Conservation (phyloP, 305 asterid genomes). For the Striga hermonthica region DNA sequence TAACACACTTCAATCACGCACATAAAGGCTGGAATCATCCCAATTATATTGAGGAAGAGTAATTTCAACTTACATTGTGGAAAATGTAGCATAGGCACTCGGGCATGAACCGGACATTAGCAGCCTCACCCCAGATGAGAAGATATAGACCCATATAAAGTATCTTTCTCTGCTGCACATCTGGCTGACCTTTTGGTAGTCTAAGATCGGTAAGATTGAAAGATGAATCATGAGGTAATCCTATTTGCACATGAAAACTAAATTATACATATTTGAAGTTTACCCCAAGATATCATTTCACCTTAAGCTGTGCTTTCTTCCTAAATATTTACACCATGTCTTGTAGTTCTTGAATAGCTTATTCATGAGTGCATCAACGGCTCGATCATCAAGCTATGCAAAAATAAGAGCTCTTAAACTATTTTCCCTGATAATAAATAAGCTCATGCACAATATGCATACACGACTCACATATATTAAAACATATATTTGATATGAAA, state of each 20-base stretch:
- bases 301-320: constrained; percentile 93
- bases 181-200: constrained; percentile 85
- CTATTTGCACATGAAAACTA: constrained; percentile 19
- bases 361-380: constrained; percentile 86
- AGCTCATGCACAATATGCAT: neutral
- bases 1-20: too few species aligned
- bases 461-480: too few species aligned
- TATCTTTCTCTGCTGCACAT: constrained; percentile 89
- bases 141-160: constrained; percentile 98
- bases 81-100: constrained; percentile 99
- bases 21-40: too few species aligned
- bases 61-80: constrained; percentile 67
- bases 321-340: constrained; percentile 97
- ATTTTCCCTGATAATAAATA: constrained; percentile 24
- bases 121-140: constrained; percentile 99
- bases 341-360: constrained; percentile 97
- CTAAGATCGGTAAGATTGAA: constrained; percentile 40
- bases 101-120: constrained; percentile 94
- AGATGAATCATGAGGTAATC: constrained; percentile 24
- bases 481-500: neutral
- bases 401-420: constrained; percentile 24
- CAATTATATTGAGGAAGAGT: too few species aligned
- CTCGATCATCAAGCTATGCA: constrained; percentile 91
- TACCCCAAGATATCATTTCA: constrained; percentile 34
- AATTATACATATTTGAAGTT: constrained; percentile 18